Conservation (phyloP, 2,329 filamentous ascomycete species). For the Microdochium nivale region DNA sequence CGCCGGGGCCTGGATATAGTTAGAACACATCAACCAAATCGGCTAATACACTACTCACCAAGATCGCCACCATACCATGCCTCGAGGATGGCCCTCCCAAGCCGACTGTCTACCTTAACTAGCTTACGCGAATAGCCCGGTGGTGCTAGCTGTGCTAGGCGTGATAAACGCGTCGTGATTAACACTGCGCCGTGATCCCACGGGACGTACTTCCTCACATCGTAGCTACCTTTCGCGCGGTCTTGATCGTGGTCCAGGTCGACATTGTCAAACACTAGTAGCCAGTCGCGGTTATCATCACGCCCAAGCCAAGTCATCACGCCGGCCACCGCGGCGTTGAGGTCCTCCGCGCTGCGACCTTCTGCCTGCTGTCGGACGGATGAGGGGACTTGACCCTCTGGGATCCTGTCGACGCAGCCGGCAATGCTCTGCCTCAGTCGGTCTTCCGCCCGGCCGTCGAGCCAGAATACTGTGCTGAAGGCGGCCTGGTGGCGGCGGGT, state of each 20-base stretch:
- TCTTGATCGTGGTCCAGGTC: slow-evolving; percentile 14
- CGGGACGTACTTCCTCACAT: slow-evolving; percentile 14
- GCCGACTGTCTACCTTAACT: slow-evolving; percentile 11
- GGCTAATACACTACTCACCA: slow-evolving; percentile 8
- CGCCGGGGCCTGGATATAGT: slow-evolving; percentile 7
- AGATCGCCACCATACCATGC: slow-evolving; percentile 11
- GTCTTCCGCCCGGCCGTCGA: slow-evolving; percentile 28
- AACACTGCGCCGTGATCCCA: slow-evolving; percentile 17
- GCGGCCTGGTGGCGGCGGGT: slow-evolving; percentile 14
- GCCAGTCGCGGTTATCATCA: slow-evolving; percentile 24
- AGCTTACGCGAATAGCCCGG: slow-evolving; percentile 11
- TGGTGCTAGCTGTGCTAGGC: slow-evolving; percentile 8
- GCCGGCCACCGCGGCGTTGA: slow-evolving; percentile 16
- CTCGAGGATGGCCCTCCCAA: slow-evolving; percentile 16
- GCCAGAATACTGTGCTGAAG: slow-evolving; percentile 29
- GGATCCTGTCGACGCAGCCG: slow-evolving; percentile 10
- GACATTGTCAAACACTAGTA: slow-evolving; percentile 30
- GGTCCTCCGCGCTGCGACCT: slow-evolving; percentile 6
- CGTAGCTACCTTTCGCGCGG: slow-evolving; percentile 9
- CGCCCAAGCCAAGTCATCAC: slow-evolving; percentile 28
- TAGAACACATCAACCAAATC: not conserved
- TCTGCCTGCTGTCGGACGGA: slow-evolving; percentile 20
- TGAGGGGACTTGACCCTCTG: slow-evolving; percentile 12
- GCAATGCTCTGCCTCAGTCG: slow-evolving; percentile 20
- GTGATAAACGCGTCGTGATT: slow-evolving; percentile 16